Base-by-base conservation (phyloP, 306 rosid genomes). In the Prunus dulcis region DNA sequence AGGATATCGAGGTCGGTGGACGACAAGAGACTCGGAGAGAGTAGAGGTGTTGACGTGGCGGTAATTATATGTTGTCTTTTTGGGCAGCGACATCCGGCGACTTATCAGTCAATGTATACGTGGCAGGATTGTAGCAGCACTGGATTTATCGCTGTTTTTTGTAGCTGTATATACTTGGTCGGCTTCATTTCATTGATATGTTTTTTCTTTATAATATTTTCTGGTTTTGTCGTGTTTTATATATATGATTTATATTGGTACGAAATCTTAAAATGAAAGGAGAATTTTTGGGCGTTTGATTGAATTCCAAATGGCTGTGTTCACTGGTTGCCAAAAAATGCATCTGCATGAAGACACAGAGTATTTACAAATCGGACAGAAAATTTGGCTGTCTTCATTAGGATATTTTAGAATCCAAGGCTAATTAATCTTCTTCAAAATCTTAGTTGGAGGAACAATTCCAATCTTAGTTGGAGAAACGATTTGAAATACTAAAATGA, bases 1-100 rank as follows among this genome's bases (percentile, higher is more conserved):
- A 84, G 28, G 96, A 84, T 73, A 47, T 55, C 2, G 92, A 92
- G 81, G 74, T 60, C 38, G 65, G 65, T 13, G 65, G 74, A 8
- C 75, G 69, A 19, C 90, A 73, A 8, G 78, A 53, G 79, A 78
- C 74, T 43, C 63, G 71, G 71, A 50, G 60, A 2, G 76, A 20
- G 30, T 30, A 3, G 0, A 2, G 5, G 23, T 2, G n/a, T 55
- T 47, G 75, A 82, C 72, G 74, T 73, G 76, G 43, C 82, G 50
- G 20, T 43, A 10, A 3, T 43, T 9, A 45, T 0, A 2, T 34
- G 3, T 46, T 14, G 20, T 12, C n/a, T 23, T 72, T 6, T 3
- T 1, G 12, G 69, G 50, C 2, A 6, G 53, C 5, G 11, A 38
- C 5, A n/a, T 38, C 53, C 56, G 76, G 53, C 6, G 55, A 3